Base-by-base conservation (phyloP, 805 yeast species). In the Lipomyces japonicus region DNA sequence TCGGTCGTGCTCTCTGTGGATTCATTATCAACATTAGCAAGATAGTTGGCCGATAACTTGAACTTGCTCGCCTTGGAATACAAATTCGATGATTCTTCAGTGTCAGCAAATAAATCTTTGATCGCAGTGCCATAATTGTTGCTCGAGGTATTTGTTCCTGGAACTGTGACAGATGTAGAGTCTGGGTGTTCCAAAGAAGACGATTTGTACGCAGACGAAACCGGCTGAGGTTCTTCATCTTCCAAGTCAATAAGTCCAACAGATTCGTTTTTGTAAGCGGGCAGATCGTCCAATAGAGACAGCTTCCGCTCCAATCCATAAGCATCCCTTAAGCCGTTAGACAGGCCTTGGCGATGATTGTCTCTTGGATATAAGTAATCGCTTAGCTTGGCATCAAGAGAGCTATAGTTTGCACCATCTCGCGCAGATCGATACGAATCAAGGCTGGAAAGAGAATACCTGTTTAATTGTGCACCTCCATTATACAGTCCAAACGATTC, bases 371-470 rank as follows among this genome's bases (percentile, higher is more conserved):
- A 34, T 14, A 53, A 34, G 35, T 49, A 49, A 4, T 48, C 57
- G 26, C 41, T 39, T 6, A 53, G 46, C 32, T 53, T 53, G 14
- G 57, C 55, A 30, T 51, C 56, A 6, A 51, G 43, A 5, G 55
- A 53, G 14, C 36, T 39, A 25, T 36, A 50, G 6, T 28, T 30
- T 3, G 16, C 32, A 14, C 37, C n/a, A 21, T 45, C 55, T 3
- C 39, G 44, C 3, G 44, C 35, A 9, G 42, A n/a, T 21, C 36
- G 42, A 28, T 50, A 49, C 10, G 57, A 53, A 19, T 53, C 57
- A 14, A 50, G 30, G 12, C 57, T 24, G 2, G 57, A 51, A 14
- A 53, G 35, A 10, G 57, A 49, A 2, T 52, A 52, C 12, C 53
- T 34, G 12, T 6, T 16, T 32, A 47, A 16, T 35, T 46, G 46